Base-by-base conservation (phyloP, 768 basidiomycete genomes). In the Candolleomyces eurysporus region DNA sequence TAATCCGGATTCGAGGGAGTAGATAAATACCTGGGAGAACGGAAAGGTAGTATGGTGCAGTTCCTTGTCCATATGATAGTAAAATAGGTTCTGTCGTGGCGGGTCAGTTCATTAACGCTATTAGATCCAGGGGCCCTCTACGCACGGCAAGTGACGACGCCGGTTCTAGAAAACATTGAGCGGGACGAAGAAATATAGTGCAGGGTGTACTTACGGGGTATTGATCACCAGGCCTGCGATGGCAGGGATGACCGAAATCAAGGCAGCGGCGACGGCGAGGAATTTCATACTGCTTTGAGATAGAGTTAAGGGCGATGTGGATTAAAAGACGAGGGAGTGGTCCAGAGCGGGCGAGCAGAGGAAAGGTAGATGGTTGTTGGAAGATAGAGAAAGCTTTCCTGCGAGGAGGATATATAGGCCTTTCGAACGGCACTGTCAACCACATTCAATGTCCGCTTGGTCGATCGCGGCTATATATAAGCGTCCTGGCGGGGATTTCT, bases 31-130 rank as follows among this genome's bases (percentile, higher is more conserved):
- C 86, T 52, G 89, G 90, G 45, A 89, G 65, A 56, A 89, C 64
- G 10, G 82, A 75, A 54, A 90, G 59, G 70, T 76, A 92, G 73
- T 81, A 91, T 0, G 90, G 89, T 0, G 75, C 22, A 0, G 59
- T 52, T 36, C 88, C 88, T 4, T 75, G 82, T 30, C 60, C 42
- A 86, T 87, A 91, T 2, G 67, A 68, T 39, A 92, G 45, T 64
- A 80, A 69, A 19, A 81, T 75, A 9, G 90, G 90, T 64, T 90
- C 89, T 91, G 59, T 31, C 49, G 17, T 16, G 8, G 31, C 53
- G 53, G 40, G 31, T 53, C 57, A 32, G 49, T 22, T 55, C 69
- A 63, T 85, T 59, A 63, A 87, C 88, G 71, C 65, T 14, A 17
- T 39, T 59, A 39, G 46, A 48, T 31, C 10, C 30, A 50, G 46